phyloP scores from a whole-genome alignment of 345 rosid species.

The Zanthoxylum bungeanum region DNA sequence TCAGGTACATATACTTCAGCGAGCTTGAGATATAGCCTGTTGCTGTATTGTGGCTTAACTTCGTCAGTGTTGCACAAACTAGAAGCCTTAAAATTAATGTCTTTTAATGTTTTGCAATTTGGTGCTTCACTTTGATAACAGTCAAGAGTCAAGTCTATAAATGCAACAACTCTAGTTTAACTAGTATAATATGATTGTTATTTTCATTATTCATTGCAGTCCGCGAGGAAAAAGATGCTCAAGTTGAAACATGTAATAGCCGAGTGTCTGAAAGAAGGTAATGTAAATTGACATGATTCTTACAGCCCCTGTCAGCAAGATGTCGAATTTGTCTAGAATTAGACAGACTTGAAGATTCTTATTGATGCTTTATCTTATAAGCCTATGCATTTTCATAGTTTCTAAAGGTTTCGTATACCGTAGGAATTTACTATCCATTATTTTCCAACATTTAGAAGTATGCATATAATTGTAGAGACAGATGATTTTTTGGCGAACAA shows the following conservation, averaged over 20 bases:
- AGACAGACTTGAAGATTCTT: background rate
- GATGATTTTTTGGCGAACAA: background rate
- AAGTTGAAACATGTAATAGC: slow-evolving; percentile 56
- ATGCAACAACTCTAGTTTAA: background rate
- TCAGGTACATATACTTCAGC: background rate
- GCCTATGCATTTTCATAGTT: background rate
- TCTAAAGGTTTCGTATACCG: background rate
- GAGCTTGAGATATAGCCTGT: background rate
- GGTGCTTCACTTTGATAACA: background rate
- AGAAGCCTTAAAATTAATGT: slow-evolving; percentile 6
- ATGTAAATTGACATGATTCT: slow-evolving; percentile 28
- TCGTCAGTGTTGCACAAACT: background rate
- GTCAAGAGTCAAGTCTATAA: background rate
- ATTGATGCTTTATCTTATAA: background rate
- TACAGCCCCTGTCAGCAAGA: background rate
- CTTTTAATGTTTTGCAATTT: background rate
- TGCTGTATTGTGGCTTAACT: background rate
- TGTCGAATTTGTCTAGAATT: background rate
- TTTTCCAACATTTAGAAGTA: background rate
- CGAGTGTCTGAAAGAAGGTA: slow-evolving; percentile 52
- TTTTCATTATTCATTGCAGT: slow-evolving; percentile 42
- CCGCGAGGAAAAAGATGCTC: slow-evolving; percentile 62
- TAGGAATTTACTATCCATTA: background rate
- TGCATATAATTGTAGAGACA: background rate
- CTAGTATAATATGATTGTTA: slow-evolving; percentile 3